phyloP scores from a whole-genome alignment of 192 early-diverging fungal genomes.

The Linnemannia elongata region DNA sequence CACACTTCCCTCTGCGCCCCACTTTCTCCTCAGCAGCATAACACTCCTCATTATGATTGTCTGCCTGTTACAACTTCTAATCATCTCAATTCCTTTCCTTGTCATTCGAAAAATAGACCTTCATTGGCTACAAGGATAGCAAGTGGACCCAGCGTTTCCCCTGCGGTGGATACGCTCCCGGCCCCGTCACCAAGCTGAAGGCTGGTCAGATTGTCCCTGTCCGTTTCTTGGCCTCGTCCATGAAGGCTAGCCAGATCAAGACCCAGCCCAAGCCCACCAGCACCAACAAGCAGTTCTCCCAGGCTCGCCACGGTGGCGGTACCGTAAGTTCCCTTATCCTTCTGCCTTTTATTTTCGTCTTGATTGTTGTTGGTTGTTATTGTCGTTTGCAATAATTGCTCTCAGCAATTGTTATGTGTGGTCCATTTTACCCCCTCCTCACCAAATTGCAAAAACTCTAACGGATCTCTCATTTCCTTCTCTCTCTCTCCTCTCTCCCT shows the following conservation, averaged over 20 bases:
- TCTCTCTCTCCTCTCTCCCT: neutral
- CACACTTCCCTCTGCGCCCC: neutral
- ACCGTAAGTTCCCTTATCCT: slow-evolving; percentile 22
- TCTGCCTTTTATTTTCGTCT: neutral
- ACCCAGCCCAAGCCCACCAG: slow-evolving; percentile 48
- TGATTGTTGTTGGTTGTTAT: neutral
- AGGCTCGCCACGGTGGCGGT: slow-evolving; percentile 75
- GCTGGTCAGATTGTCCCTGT: slow-evolving; percentile 66
- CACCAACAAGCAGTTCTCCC: slow-evolving; percentile 37
- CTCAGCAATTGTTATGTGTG: neutral
- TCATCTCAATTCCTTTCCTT: neutral
- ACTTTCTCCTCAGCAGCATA: neutral
- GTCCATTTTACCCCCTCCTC: neutral
- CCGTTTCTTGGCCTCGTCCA: slow-evolving; percentile 57
- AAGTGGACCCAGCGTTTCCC: slow-evolving; percentile 43
- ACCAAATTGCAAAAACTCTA: slow-evolving; percentile 2
- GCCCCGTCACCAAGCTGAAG: slow-evolving; percentile 58
- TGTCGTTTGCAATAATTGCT: neutral
- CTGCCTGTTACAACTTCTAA: neutral
- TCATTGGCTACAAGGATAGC: slow-evolving; percentile 48
- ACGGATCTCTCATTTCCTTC: neutral
- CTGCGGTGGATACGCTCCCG: slow-evolving; percentile 57
- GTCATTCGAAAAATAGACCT: slow-evolving; percentile 21
- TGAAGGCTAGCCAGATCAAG: slow-evolving; percentile 31
- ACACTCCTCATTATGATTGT: neutral